Evolutionary conservation across 495 filamentous ascomycete genomes (phyloP), one percentile per base, ranked within the genome.

Genomic region (Chaetomium cochliodes): DNA sequence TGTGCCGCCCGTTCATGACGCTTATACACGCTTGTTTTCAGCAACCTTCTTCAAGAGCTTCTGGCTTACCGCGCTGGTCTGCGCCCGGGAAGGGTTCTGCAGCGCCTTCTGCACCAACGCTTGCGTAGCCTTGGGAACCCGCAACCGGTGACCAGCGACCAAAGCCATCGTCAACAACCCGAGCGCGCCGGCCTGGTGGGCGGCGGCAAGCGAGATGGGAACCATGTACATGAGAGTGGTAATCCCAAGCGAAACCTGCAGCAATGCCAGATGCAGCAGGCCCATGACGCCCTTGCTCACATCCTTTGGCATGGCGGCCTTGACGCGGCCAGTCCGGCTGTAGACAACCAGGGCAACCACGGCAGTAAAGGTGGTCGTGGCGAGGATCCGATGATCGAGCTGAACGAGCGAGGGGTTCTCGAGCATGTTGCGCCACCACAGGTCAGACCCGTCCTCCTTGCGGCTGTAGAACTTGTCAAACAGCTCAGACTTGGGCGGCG

Each of bases 341-440:
- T 96, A 98, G 12, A 84, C 85, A 76, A 88, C 92, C 15, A 98
- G 80, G 2, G 84, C 83, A 51, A 93, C 79, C 53, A 98, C 84
- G 62, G 88, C 84, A 20, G 87, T 88, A 78, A 97, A 96, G 9
- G 96, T 97, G 2, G 90, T 92, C 58, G 85, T 91, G 53, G 94
- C 94, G 20, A 97, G 81, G 64, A 93, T 88, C n/a, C 94, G 87
- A 79, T 98, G 94, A 75, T 98, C 90, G 26, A 98, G 84, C 75
- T 98, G 94, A 12, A 96, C 94, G 11, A 93, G 82, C 0, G 91
- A 92, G 11, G 94, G 96, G 77, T 98, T 98, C 80, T 97, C 94
- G 13, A 96, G 87, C 84, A 92, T 87, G 80, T 98, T 98, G 66
- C 94, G 86, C 94, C 94, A 98, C 86, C 88, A 90, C 44, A 96